Base-by-base conservation (phyloP, 1,284 basidiomycete genomes). In the Ustilago xerochloae region DNA sequence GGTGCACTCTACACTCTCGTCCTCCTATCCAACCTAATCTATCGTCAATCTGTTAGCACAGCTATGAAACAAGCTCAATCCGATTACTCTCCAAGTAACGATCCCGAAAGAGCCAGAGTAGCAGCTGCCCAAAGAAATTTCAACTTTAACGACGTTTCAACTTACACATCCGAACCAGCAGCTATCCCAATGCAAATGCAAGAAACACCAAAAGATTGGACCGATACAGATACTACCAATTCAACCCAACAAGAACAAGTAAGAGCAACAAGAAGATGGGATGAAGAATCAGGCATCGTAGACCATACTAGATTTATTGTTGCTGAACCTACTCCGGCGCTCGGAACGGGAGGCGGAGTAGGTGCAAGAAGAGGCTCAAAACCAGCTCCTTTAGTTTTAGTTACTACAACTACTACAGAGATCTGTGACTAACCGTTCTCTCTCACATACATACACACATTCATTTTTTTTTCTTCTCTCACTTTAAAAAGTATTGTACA, bases 1-100 rank as follows among this genome's bases (percentile, higher is more conserved):
- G 70, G 70, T 0, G 28, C 49, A 2, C 20, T 63, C 41, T 73
- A 73, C 24, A 73, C 70, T 16, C 3, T 58, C 22, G 61, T 73
- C 12, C 12, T 73, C 39, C 28, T 56, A 10, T 47, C 70, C 0
- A 73, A 68, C 38, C 20, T 73, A 22, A 60, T 63, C 18, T 73
- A 67, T 26, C 26, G 70, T 2, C 20, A 32, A 1, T 60, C 45
- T 18, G 61, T 69, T 2, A 35, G 43, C 1, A 26, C 13, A 6
- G 59, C 49, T 13, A 62, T 68, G 58, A 52, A 43, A 35, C 7
- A 50, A 22, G 53, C 52, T 4, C 48, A 52, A 2, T 50, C 36
- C 0, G 52, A 45, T 24, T 46, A 46, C 41, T 33, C 29, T 4
- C 30, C 52, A 22, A 33, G 26, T 22, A 3, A 7, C 5, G 33